Base-by-base conservation (phyloP, 2,329 filamentous ascomycete genomes). In the Beauveria brongniartii region DNA sequence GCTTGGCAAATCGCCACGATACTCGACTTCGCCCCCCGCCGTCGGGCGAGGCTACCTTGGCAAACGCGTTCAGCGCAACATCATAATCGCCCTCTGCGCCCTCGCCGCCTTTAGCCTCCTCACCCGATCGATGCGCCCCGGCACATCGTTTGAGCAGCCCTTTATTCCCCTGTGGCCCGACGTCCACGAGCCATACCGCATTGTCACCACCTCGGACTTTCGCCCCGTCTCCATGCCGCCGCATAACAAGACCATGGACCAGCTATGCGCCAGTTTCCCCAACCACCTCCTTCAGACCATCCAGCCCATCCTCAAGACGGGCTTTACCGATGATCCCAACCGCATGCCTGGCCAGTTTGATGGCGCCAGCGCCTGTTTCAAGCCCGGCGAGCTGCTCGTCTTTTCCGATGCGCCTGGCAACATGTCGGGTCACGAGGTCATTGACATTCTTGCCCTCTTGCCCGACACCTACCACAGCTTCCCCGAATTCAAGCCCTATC, bases 331-430 rank as follows among this genome's bases (percentile, higher is more conserved):
- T 57, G 60, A 67, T 40, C 66, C 69, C 7, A 70, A 75, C 47
- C 74, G 75, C 57, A 65, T 75, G 24, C 71, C 77, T 12, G 46
- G 24, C 16, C 55, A 59, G 40, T 41, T 62, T 30, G 61, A 62
- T 22, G 53, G 59, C 37, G 22, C 52, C 51, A 61, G 59, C 22
- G 50, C 59, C 14, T 57, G 51, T 37, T 53, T 53, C 50, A 37
- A 83, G 78, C 68, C 78, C 82, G 28, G 64, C 63, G 8, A 69
- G 72, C 63, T 61, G 61, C 51, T 81, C 55, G 71, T 83, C 65
- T 78, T 80, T 65, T 82, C 80, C 59, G 81, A 84, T 65, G 73
- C 79, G 14, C 77, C 77, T 51, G 75, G 80, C 57, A 69, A 70
- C 7, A 69, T 81, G 20, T 70, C 73, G 54, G 76, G 74, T n/a